phyloP scores from a whole-genome alignment of 257 asterid genomes.

The Solanum megistacrolobum region DNA sequence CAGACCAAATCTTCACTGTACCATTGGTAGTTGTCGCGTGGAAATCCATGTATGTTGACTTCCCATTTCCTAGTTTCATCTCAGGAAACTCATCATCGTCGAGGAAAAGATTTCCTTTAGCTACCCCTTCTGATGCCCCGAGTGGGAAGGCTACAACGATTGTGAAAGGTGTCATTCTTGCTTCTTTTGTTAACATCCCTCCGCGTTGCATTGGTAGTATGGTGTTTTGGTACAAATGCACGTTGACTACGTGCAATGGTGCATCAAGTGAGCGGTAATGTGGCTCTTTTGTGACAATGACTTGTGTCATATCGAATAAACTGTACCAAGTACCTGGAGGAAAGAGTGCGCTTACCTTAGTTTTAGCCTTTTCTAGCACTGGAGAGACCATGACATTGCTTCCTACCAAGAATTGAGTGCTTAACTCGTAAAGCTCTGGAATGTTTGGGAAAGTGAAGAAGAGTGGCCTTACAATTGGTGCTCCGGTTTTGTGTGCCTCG shows the following conservation, averaged over 20 bases:
- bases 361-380: slow-evolving; percentile 43
- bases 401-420: slow-evolving; percentile 84
- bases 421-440: slow-evolving; percentile 45
- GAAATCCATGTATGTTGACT: slow-evolving; percentile 56
- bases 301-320: slow-evolving; percentile 61
- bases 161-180: slow-evolving; percentile 71
- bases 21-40: slow-evolving; percentile 41
- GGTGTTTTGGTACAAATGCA: slow-evolving; percentile 64
- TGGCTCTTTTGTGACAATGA: slow-evolving; percentile 30
- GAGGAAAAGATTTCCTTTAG: slow-evolving; percentile 60
- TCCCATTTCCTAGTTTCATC: slow-evolving; percentile 63
- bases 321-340: slow-evolving; percentile 83
- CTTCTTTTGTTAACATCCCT: slow-evolving; percentile 69
- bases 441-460: slow-evolving; percentile 65
- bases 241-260: slow-evolving; percentile 60
- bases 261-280: slow-evolving; percentile 45
- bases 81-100: slow-evolving; percentile 84
- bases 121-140: slow-evolving; percentile 39
- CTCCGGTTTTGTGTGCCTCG: slow-evolving; percentile 75
- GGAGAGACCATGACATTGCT: slow-evolving; percentile 81
- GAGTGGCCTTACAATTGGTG: slow-evolving; percentile 79
- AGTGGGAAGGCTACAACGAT: slow-evolving; percentile 63
- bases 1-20: slow-evolving; percentile 64
- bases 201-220: slow-evolving; percentile 90
- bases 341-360: slow-evolving; percentile 45